Conservation (phyloP, 2,329 filamentous ascomycete genomes). For the Akanthomyces dipterigenus region DNA sequence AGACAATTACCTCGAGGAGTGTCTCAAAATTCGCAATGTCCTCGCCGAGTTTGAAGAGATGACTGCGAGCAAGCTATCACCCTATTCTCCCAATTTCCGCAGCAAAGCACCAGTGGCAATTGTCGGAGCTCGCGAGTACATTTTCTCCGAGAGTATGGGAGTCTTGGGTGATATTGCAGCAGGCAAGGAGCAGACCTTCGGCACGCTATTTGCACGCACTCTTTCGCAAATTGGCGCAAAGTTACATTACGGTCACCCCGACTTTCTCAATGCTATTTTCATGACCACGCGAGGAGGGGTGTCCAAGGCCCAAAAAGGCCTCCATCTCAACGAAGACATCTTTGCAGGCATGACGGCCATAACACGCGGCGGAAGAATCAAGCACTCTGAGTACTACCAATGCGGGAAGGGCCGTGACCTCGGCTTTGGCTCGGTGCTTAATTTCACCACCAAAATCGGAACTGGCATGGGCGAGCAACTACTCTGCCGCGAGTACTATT, state of each 20-base stretch:
- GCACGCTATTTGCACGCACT: constrained; percentile 95
- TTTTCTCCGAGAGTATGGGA: constrained; percentile 99
- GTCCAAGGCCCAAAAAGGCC: constrained; percentile 96
- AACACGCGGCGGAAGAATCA: constrained; percentile 93
- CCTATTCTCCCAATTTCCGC: constrained; percentile 89
- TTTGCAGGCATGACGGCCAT: constrained; percentile 98
- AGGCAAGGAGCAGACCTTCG: constrained; percentile 99
- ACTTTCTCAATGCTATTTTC: constrained; percentile 99
- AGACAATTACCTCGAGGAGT: constrained; percentile 98
- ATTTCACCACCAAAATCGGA: constrained; percentile 99
- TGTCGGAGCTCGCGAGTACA: constrained; percentile 97
- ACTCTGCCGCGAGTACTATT: constrained; percentile 98
- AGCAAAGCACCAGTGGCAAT: constrained; percentile 80
- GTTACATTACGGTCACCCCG: constrained; percentile 96
- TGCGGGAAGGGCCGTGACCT: constrained; percentile 99
- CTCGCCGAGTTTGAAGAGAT: constrained; percentile 98
- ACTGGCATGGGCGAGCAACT: constrained; percentile 99
- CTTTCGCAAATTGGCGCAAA: constrained; percentile 96
- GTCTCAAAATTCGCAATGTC: constrained; percentile 95
- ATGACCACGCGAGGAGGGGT: constrained; percentile 98
- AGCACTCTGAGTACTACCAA: constrained; percentile 99
- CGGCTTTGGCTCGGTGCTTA: constrained; percentile 97
- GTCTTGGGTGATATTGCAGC: constrained; percentile 96
- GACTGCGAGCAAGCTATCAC: constrained; percentile 92
- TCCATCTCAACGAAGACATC: constrained; percentile 99